These are phyloP conservation scores for Penicillium sp. DNA, from an alignment of 2,329 filamentous ascomycete species.

Conservation along the genomic window DNA sequence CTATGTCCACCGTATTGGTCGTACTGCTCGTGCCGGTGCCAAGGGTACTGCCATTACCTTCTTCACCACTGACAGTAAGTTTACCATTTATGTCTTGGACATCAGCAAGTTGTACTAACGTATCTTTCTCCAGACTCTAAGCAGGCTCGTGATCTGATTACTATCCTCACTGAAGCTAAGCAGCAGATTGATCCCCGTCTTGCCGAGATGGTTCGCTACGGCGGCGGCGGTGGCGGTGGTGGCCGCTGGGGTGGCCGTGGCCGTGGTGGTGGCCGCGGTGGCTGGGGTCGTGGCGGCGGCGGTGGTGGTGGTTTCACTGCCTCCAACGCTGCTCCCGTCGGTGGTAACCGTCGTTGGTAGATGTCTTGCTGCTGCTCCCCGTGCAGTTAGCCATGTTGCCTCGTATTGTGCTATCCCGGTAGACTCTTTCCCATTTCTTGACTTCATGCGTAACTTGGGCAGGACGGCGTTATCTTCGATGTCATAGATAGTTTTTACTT, in stretches of 20 bases:
- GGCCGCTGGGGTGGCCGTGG: constrained; percentile 63
- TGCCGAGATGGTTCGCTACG: constrained; percentile 90
- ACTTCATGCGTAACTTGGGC: constrained; percentile 35
- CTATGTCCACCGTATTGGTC: constrained; percentile 67
- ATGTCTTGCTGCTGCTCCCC: constrained; percentile 18
- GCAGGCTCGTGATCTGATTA: constrained; percentile 94
- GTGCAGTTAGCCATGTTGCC: constrained; percentile 22
- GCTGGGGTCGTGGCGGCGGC: constrained; percentile 50
- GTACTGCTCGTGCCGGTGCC: constrained; percentile 72
- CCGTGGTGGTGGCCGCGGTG: constrained; percentile 62
- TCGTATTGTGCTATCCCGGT: constrained; percentile 30
- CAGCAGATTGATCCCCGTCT: constrained; percentile 96
- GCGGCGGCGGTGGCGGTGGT: constrained; percentile 76
- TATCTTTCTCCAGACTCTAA: constrained; percentile 64
- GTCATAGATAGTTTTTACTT: constrained; percentile 37
- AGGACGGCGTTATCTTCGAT: constrained; percentile 38
- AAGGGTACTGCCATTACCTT: constrained; percentile 96
- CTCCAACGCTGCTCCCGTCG: constrained; percentile 58
- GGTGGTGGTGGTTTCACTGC: constrained; percentile 54
- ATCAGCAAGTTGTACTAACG: constrained; percentile 13
- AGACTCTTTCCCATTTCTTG: constrained; percentile 26
- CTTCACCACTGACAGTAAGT: constrained; percentile 98
- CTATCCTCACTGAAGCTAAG: constrained; percentile 91
- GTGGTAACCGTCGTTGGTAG: constrained; percentile 58
- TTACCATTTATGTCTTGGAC: neutral